phyloP scores from a whole-genome alignment of 768 basidiomycete species.

The Thelephora ganbajun region DNA sequence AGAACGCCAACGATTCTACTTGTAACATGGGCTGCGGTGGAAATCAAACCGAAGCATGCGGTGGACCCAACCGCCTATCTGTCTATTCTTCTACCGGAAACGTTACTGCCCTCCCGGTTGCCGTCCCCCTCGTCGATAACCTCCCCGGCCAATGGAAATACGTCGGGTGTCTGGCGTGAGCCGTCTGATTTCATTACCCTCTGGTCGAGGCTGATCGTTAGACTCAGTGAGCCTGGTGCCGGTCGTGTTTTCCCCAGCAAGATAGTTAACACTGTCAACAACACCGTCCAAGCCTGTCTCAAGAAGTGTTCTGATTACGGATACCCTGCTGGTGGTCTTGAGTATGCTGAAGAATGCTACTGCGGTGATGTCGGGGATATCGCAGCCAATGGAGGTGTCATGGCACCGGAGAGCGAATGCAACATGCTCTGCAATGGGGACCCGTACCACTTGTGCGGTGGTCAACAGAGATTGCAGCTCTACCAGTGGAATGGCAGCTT shows the following conservation, averaged over 20 bases:
- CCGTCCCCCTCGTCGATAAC: slow-evolving; percentile 34
- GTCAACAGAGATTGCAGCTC: slow-evolving; percentile 33
- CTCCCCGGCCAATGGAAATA: slow-evolving; percentile 56
- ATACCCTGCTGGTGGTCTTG: slow-evolving; percentile 56
- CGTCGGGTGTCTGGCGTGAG: slow-evolving; percentile 53
- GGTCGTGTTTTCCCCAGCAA: slow-evolving; percentile 45
- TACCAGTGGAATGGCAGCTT: slow-evolving; percentile 22
- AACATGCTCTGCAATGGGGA: slow-evolving; percentile 52
- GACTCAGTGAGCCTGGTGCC: slow-evolving; percentile 30
- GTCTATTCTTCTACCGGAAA: slow-evolving; percentile 43
- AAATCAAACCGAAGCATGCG: slow-evolving; percentile 52
- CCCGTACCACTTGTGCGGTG: slow-evolving; percentile 55
- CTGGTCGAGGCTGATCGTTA: neutral
- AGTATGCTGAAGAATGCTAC: slow-evolving; percentile 63
- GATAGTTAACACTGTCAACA: slow-evolving; percentile 43
- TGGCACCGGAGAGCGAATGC: slow-evolving; percentile 25
- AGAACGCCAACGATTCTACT: slow-evolving; percentile 24
- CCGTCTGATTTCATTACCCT: neutral
- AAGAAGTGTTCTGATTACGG: slow-evolving; percentile 59
- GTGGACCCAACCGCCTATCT: slow-evolving; percentile 59
- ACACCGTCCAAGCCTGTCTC: slow-evolving; percentile 50
- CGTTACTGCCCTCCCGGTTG: slow-evolving; percentile 45
- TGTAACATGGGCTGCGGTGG: slow-evolving; percentile 73
- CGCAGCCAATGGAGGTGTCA: slow-evolving; percentile 16
- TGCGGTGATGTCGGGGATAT: slow-evolving; percentile 59